These are phyloP conservation scores for Gleditsia sinensis DNA, from an alignment of 306 rosid genomes.

Conservation along the genomic window DNA sequence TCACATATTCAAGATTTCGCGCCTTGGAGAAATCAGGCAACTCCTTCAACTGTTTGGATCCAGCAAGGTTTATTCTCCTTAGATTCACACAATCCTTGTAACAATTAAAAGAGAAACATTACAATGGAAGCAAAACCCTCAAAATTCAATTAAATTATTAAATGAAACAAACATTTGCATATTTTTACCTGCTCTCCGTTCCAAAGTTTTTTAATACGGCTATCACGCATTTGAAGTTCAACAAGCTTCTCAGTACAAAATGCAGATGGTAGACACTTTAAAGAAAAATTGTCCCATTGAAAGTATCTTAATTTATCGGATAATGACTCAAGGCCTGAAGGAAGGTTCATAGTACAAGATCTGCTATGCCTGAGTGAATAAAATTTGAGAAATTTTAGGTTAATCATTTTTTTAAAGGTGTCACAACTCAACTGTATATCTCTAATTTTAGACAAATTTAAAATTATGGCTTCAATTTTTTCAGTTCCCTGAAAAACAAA, in stretches of 20 bases:
- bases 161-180: too few species aligned
- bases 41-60: not conserved
- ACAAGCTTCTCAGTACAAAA: conserved; percentile 10
- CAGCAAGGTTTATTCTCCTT: not conserved
- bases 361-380: not conserved
- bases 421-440: not conserved
- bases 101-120: not conserved
- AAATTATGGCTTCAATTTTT: conserved; percentile 17
- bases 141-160: not conserved
- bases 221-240: not conserved
- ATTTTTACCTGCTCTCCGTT: not conserved
- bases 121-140: not conserved
- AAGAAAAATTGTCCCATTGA: not conserved
- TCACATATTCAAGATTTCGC: conserved; percentile 2
- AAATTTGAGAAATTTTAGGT: not conserved
- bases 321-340: not conserved
- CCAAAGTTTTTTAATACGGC: conserved; percentile 9
- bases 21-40: conserved; percentile 34
- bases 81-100: conserved; percentile 26
- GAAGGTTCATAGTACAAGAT: not conserved
- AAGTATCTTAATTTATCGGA: not conserved
- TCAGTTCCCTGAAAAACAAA: not conserved
- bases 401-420: conserved; percentile 19
- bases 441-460: not conserved
- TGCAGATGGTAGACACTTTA: not conserved